A percentile compares a stretch with the other conserved stretches of the same genome.
phyloP scores from a whole-genome alignment of 257 asterid species.

The Linderniella brevidens region DNA sequence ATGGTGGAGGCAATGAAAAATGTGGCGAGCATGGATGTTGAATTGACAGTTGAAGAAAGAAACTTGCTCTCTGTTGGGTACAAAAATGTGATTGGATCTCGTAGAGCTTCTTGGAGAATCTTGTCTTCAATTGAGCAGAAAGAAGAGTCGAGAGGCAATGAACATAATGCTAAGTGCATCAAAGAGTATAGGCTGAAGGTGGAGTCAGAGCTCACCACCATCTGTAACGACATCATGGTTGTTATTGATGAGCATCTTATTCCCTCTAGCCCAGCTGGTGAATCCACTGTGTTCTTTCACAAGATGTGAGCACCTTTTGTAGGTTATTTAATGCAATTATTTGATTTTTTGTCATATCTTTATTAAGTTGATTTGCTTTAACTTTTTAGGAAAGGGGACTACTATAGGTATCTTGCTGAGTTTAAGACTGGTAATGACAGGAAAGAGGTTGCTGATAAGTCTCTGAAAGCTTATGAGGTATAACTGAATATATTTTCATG shows the following conservation, averaged over 20 bases:
- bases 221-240: conserved; percentile 54
- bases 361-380: conserved; percentile 6
- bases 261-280: conserved; percentile 62
- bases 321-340: background rate
- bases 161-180: conserved; percentile 56
- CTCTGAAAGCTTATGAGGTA: conserved; percentile 57
- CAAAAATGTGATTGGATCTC: conserved; percentile 78
- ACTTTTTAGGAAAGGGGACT: conserved; percentile 46
- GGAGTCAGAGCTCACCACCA: conserved; percentile 58
- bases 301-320: conserved; percentile 38
- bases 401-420: conserved; percentile 52
- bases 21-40: conserved; percentile 62
- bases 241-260: conserved; percentile 80
- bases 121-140: conserved; percentile 82
- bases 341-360: conserved; percentile 7
- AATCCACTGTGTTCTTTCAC: conserved; percentile 71
- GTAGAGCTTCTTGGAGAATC: conserved; percentile 90
- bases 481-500: background rate
- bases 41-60: conserved; percentile 72
- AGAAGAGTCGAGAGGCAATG: conserved; percentile 80
- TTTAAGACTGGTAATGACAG: conserved; percentile 39
- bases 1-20: conserved; percentile 81
- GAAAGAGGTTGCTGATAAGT: conserved; percentile 50
- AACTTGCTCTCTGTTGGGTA: conserved; percentile 83
- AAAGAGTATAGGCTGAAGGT: conserved; percentile 73